Evolutionary conservation across 441 rosid genomes (phyloP).

Genomic region (Arabidopsis lyrata): DNA sequence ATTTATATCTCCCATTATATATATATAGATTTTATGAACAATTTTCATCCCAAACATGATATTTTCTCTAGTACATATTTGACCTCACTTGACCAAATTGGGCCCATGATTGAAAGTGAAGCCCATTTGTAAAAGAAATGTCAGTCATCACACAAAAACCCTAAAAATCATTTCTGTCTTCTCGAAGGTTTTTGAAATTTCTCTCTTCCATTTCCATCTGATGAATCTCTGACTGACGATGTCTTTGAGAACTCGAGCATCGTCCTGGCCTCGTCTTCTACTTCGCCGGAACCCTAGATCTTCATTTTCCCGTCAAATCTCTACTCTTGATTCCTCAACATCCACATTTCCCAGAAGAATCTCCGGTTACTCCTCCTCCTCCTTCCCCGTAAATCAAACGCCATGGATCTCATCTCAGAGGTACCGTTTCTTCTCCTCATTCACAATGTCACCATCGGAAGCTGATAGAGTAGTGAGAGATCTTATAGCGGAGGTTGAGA

Average conservation of each 20-base stretch:
- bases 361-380: slow-evolving; percentile 27
- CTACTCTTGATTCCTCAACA: slow-evolving; percentile 12
- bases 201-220: slow-evolving; percentile 18
- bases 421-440: slow-evolving; percentile 51
- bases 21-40: too few relatives aligned
- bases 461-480: slow-evolving; percentile 50
- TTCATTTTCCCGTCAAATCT: slow-evolving; percentile 17
- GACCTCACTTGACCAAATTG: neutral
- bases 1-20: too few relatives aligned
- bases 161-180: slow-evolving; percentile 11
- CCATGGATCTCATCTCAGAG: slow-evolving; percentile 47
- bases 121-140: neutral
- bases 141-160: slow-evolving; percentile 24
- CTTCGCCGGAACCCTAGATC: slow-evolving; percentile 39
- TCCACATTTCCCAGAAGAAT: slow-evolving; percentile 20
- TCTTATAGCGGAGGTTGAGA: slow-evolving; percentile 54
- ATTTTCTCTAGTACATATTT: too few relatives aligned
- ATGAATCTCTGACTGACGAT: slow-evolving; percentile 36
- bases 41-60: too few relatives aligned
- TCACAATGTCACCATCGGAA: slow-evolving; percentile 22
- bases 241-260: slow-evolving; percentile 46
- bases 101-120: slow-evolving; percentile 1
- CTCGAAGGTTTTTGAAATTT: slow-evolving; percentile 2
- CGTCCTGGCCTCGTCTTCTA: slow-evolving; percentile 48
- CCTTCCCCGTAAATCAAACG: slow-evolving; percentile 45